These are phyloP conservation scores for Daldinia bambusicola DNA, from an alignment of 495 filamentous ascomycete genomes.

Conservation along the genomic window DNA sequence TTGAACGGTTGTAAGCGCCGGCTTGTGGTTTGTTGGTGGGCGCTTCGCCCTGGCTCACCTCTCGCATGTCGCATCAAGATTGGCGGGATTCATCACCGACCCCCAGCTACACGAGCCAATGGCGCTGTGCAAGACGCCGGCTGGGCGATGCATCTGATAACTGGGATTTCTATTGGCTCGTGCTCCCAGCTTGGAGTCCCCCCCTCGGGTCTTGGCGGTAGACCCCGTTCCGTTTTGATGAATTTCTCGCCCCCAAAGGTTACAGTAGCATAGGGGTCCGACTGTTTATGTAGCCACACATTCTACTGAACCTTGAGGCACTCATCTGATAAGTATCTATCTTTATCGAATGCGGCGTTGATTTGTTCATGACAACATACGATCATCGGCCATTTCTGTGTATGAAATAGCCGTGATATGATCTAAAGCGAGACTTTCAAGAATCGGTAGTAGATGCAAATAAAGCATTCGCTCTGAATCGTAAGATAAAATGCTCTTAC, in stretches of 20 bases:
- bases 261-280: constrained; percentile 23
- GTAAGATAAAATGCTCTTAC: not conserved
- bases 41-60: constrained; percentile 43
- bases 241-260: constrained; percentile 23
- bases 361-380: constrained; percentile 19
- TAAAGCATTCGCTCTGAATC: not conserved
- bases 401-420: constrained; percentile 13
- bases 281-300: constrained; percentile 5
- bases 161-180: constrained; percentile 30
- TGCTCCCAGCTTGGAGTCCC: constrained; percentile 23
- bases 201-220: constrained; percentile 36
- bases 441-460: not conserved
- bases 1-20: constrained; percentile 46
- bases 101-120: constrained; percentile 32
- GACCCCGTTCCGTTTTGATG: constrained; percentile 30
- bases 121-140: constrained; percentile 26
- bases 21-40: constrained; percentile 41
- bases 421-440: not conserved
- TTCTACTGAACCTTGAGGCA: constrained; percentile 14
- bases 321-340: constrained; percentile 19
- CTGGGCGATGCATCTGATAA: constrained; percentile 24
- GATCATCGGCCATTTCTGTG: constrained; percentile 23
- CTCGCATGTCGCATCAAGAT: constrained; percentile 37
- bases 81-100: constrained; percentile 30
- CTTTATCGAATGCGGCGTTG: constrained; percentile 22